Base-by-base conservation (phyloP, 2,329 filamentous ascomycete genomes). In the Nectriaceae sp. region DNA sequence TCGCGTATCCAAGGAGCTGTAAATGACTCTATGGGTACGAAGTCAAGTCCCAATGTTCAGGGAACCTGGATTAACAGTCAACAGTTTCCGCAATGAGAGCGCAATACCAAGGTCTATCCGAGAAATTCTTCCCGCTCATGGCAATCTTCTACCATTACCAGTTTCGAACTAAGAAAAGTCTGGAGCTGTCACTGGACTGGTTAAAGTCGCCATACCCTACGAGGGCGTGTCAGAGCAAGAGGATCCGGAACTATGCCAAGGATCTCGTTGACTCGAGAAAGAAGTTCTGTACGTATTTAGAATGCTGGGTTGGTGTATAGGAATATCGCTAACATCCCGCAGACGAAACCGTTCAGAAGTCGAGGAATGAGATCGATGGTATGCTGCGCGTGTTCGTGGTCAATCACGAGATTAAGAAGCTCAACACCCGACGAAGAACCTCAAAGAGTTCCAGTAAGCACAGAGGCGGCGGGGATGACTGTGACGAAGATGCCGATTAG, bases 101-200 rank as follows among this genome's bases (percentile, higher is more conserved):
- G 5, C 45, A 57, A 15, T 69, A 64, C 43, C 58, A 59, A 33
- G 63, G 61, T 43, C 54, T 71, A 19, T 56, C 59, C 13, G 65
- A 70, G 10, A 55, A 54, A 31, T 67, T 71, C 54, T 70, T 70
- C 37, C 69, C 70, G n/a, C 59, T 71, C 40, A 56, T 72, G 42
- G 58, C 70, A 22, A 61, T 67, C 22, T 71, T 72, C 51, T 72
- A 72, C 47, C 70, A 71, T 52, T 72, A 70, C 52, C 70, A 71
- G 42, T 72, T 72, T 51, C 63, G 69, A 26, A 71, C 66, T 38
- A 71, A 70, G 55, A 72, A 72, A 60, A 70, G 67, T 50, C 53
- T 72, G 38, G 70, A 72, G 44, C 53, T 71, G 44, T 66, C 69
- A 2, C 54, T 72, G 36, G 68, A 71, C 44, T 71, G 69, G 67